These are phyloP conservation scores for Oidiodendron maius DNA, from an alignment of 495 filamentous ascomycete species.

Conservation along the genomic window DNA sequence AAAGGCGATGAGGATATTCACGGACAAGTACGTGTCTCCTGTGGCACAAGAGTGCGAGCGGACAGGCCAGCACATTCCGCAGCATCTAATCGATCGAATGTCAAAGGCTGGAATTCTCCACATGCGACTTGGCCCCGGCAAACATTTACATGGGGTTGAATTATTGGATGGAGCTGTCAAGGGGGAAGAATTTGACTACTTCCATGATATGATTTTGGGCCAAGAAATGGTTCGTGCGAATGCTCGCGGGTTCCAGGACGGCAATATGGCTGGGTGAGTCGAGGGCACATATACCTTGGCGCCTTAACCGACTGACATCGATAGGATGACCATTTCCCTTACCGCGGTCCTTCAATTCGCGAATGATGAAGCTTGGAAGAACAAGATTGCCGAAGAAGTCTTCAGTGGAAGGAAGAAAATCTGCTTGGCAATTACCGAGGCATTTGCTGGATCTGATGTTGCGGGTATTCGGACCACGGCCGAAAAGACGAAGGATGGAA, in stretches of 20 bases:
- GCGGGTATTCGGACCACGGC: slow-evolving; percentile 79
- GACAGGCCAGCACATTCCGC: slow-evolving; percentile 67
- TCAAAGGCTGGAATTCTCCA: slow-evolving; percentile 65
- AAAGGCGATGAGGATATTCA: slow-evolving; percentile 68
- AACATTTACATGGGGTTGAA: slow-evolving; percentile 66
- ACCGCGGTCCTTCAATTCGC: slow-evolving; percentile 79
- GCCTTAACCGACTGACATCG: slow-evolving; percentile 5
- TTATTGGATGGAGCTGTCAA: slow-evolving; percentile 65
- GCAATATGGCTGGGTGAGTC: slow-evolving; percentile 51
- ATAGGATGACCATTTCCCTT: slow-evolving; percentile 67
- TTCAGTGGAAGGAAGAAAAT: slow-evolving; percentile 82
- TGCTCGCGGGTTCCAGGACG: slow-evolving; percentile 60
- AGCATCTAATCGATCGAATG: slow-evolving; percentile 76
- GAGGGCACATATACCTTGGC: background rate
- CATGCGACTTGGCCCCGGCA: slow-evolving; percentile 80
- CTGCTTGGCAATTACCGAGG: slow-evolving; percentile 82
- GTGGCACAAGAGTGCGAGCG: slow-evolving; percentile 76
- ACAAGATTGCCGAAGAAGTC: slow-evolving; percentile 63
- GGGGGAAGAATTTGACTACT: slow-evolving; percentile 81
- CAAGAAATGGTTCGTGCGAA: slow-evolving; percentile 70
- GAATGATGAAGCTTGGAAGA: slow-evolving; percentile 57
- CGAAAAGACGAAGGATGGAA: slow-evolving; percentile 73
- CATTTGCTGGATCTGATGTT: slow-evolving; percentile 80
- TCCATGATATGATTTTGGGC: slow-evolving; percentile 71
- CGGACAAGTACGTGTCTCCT: slow-evolving; percentile 61